Evolutionary conservation across 108 stramenopile species (phyloP).

Genomic region (Nitzschia palea): DNA sequence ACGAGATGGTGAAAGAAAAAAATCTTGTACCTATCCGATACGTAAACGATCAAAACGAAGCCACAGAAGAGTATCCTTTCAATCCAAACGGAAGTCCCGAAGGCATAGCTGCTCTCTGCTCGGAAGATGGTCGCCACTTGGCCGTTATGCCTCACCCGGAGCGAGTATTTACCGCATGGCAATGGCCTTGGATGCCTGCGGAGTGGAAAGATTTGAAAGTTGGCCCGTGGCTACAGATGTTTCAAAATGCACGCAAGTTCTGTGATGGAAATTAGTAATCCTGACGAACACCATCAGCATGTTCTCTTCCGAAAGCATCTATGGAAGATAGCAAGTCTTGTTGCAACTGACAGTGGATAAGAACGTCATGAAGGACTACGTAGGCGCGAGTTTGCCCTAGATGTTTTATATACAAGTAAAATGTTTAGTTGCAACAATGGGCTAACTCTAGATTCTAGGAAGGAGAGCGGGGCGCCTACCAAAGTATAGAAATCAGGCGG

Average conservation of each 20-base stretch:
- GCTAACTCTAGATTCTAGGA: neutral
- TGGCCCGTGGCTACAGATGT: slow-evolving; percentile 98
- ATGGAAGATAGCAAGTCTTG: too few species aligned
- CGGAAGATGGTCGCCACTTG: slow-evolving; percentile 97
- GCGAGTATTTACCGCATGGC: slow-evolving; percentile 96
- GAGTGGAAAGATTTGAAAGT: slow-evolving; percentile 83
- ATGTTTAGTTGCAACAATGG: too few species aligned
- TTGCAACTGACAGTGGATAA: too few species aligned
- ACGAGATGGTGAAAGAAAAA: slow-evolving; percentile 63
- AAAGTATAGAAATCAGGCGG: too few species aligned
- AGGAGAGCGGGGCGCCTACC: neutral
- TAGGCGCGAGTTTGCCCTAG: too few species aligned
- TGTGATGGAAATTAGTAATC: slow-evolving; percentile 65
- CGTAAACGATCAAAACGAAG: slow-evolving; percentile 90
- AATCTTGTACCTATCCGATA: slow-evolving; percentile 92
- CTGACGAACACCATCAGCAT: neutral
- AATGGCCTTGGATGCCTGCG: slow-evolving; percentile 97
- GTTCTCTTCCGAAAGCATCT: too few species aligned
- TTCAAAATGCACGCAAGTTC: slow-evolving; percentile 98
- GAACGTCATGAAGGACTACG: too few species aligned
- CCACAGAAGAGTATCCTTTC: slow-evolving; percentile 96
- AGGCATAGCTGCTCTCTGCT: slow-evolving; percentile 98
- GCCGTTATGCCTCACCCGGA: slow-evolving; percentile 99
- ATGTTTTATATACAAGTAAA: too few species aligned
- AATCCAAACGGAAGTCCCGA: slow-evolving; percentile 98